Evolutionary conservation across 768 basidiomycete genomes (phyloP).

Genomic region (Boletus coccyginus): DNA sequence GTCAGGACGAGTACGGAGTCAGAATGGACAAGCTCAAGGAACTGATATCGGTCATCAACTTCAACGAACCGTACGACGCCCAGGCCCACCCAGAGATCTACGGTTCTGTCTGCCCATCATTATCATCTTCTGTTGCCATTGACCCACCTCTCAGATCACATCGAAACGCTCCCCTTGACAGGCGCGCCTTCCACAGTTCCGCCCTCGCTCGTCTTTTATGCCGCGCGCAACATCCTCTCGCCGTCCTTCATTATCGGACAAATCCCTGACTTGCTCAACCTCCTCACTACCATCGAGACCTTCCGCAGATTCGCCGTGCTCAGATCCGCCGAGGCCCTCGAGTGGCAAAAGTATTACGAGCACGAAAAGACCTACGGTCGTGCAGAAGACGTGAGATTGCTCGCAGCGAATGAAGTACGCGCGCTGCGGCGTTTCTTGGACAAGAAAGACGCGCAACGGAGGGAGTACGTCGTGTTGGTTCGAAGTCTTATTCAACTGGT

Average conservation of each 20-base stretch:
- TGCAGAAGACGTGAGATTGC: constrained; percentile 13
- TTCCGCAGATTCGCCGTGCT: constrained; percentile 18
- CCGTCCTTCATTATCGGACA: constrained; percentile 31
- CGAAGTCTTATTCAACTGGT: constrained; percentile 22
- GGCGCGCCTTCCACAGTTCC: background rate
- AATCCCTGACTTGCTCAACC: constrained; percentile 29
- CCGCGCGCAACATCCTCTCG: constrained; percentile 27
- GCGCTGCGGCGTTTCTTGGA: constrained; percentile 9
- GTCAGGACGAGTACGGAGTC: background rate
- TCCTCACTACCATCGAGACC: constrained; percentile 21
- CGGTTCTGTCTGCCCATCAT: constrained; percentile 6
- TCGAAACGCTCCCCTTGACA: background rate
- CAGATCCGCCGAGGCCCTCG: constrained; percentile 20
- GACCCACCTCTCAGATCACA: constrained; percentile 8
- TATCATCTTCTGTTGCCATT: background rate
- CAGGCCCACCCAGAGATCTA: constrained; percentile 14
- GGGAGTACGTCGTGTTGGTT: constrained; percentile 24
- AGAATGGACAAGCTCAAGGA: constrained; percentile 5
- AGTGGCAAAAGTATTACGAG: constrained; percentile 26
- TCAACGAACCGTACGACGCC: constrained; percentile 11
- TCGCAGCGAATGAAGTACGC: constrained; percentile 17
- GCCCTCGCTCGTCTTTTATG: constrained; percentile 25
- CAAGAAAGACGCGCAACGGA: constrained; percentile 14
- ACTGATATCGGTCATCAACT: constrained; percentile 16
- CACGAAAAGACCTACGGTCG: constrained; percentile 1